A percentile compares a stretch with the other conserved stretches of the same genome.
Conservation (phyloP, 225 moss, liverwort and hornwort genomes). For the Bryoerythrophyllum caledonicum region DNA sequence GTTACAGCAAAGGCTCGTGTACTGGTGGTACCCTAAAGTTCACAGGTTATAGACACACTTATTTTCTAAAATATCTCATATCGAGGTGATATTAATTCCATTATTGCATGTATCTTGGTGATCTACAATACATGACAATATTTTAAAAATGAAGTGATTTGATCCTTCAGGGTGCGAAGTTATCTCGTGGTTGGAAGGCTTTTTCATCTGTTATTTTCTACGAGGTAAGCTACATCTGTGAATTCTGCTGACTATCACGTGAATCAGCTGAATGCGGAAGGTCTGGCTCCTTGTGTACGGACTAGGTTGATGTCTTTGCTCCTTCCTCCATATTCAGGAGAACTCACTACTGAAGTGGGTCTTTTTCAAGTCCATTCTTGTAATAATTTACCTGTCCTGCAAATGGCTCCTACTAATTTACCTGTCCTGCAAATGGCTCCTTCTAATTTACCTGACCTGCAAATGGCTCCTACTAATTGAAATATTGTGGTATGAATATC, state of each 20-base stretch:
- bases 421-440: slow-evolving; percentile 2
- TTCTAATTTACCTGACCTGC: neutral
- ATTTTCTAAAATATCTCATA: neutral
- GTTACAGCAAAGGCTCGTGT: neutral
- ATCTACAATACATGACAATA: neutral
- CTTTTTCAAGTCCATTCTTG: neutral
- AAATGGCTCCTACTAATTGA: slow-evolving; percentile 8
- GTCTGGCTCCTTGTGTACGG: slow-evolving; percentile 6
- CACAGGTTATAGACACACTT: neutral
- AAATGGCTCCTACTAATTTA: neutral
- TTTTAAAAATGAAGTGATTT: neutral
- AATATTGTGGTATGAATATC: slow-evolving; percentile 28
- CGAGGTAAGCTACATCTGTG: slow-evolving; percentile 47
- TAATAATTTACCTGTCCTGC: slow-evolving; percentile 3
- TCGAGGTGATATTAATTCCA: neutral
- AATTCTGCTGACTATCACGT: neutral
- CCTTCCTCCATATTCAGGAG: slow-evolving; percentile 10
- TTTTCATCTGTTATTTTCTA: slow-evolving; percentile 73
- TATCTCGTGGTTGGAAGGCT: slow-evolving; percentile 80
- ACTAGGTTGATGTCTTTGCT: slow-evolving; percentile 9
- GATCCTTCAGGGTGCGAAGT: slow-evolving; percentile 50
- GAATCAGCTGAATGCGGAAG: neutral
- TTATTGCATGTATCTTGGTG: slow-evolving; percentile 6
- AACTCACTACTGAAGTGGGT: neutral
- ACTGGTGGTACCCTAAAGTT: neutral